A percentile compares a stretch with the other conserved stretches of the same genome.
Evolutionary conservation across 495 filamentous ascomycete species (phyloP).

Genomic region (Tetracladium marchalianum): DNA sequence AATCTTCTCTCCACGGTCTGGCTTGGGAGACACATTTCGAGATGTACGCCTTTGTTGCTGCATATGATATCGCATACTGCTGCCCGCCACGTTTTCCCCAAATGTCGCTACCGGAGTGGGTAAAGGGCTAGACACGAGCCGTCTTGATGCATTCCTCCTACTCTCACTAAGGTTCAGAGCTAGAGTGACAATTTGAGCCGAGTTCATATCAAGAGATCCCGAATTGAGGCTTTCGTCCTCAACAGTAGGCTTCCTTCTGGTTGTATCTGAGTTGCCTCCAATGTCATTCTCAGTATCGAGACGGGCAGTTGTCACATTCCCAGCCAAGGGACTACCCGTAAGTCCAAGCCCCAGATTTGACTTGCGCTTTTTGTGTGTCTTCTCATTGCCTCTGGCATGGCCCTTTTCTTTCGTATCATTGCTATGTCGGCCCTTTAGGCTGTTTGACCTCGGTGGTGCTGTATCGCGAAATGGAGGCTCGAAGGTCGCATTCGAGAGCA

Average conservation of each 20-base stretch:
- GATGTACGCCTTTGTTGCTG: constrained; percentile 53
- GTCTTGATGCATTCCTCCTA: constrained; percentile 49
- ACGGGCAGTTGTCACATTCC: constrained; percentile 6
- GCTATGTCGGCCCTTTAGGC: background rate
- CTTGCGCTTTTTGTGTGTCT: constrained; percentile 10
- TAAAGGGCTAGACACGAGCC: constrained; percentile 39
- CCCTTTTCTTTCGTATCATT: constrained; percentile 16
- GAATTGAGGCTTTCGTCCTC: background rate
- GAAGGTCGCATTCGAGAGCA: constrained; percentile 16
- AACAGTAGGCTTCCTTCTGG: background rate
- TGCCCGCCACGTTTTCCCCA: constrained; percentile 32
- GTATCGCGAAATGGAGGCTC: constrained; percentile 1
- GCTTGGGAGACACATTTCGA: constrained; percentile 46
- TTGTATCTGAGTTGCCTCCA: background rate
- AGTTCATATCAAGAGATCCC: constrained; percentile 51
- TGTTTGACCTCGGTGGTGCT: background rate
- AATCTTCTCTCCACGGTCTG: constrained; percentile 27
- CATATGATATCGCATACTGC: constrained; percentile 53
- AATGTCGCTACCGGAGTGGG: constrained; percentile 36
- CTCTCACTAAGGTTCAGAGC: constrained; percentile 84
- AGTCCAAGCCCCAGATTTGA: constrained; percentile 10
- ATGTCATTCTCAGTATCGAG: constrained; percentile 1
- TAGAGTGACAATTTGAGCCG: constrained; percentile 81
- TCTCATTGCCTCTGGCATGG: constrained; percentile 9
- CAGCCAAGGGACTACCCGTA: constrained; percentile 12